phyloP scores from a whole-genome alignment of 306 rosid species.

The Malus asiatica region DNA sequence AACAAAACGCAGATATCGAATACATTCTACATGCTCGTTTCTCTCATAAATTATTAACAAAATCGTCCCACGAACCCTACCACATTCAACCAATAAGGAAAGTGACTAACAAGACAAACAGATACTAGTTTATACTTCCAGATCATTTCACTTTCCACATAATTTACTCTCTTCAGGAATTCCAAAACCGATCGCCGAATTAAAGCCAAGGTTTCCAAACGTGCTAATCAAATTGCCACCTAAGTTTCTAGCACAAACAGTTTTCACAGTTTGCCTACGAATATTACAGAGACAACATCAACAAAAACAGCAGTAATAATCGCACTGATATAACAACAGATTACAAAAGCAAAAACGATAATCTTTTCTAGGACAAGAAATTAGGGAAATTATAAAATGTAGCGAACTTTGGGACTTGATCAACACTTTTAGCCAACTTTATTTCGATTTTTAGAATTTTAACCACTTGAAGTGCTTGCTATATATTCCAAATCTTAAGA shows the following conservation, averaged over 20 bases:
- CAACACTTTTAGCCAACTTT: too few species aligned
- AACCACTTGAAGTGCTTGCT: too few species aligned
- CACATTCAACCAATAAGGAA: not conserved
- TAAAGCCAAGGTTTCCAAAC: not conserved
- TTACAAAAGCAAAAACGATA: not conserved
- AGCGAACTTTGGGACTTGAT: too few species aligned
- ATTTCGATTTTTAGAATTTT: too few species aligned
- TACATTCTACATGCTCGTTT: not conserved
- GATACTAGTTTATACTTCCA: not conserved
- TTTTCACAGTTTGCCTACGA: not conserved
- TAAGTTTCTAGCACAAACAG: not conserved
- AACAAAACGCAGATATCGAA: not conserved
- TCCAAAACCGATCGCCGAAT: not conserved
- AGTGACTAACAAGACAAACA: not conserved
- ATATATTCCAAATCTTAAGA: too few species aligned
- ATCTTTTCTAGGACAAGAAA: not conserved
- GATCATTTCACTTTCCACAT: not conserved
- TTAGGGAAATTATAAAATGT: too few species aligned
- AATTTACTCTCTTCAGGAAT: not conserved
- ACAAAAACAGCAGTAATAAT: not conserved
- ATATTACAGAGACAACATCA: not conserved
- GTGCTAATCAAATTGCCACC: not conserved
- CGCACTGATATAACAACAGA: not conserved
- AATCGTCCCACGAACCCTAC: not conserved
- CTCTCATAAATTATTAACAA: not conserved